Percentiles rank a stretch among this genome's conserved stretches.
Evolutionary conservation across 768 basidiomycete genomes (phyloP).

Genomic region (Tylopilus plumbeoviolaceoides): DNA sequence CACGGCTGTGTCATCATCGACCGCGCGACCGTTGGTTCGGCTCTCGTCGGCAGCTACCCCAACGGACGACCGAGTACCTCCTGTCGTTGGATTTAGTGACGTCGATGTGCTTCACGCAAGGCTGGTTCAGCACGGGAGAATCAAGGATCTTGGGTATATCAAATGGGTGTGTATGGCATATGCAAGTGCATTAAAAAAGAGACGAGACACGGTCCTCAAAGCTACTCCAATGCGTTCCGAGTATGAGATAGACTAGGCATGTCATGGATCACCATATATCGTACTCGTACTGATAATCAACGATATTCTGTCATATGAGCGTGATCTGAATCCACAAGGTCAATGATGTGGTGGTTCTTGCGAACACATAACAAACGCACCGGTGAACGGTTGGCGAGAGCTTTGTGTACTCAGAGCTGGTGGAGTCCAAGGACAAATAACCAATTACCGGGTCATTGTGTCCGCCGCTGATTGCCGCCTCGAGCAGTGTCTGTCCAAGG

Average conservation of each 20-base stretch:
- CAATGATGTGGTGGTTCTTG: not conserved
- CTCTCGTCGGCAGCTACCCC: slow-evolving; percentile 55
- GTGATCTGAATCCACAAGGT: not conserved
- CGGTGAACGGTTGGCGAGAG: too few relatives aligned
- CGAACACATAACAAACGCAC: too few relatives aligned
- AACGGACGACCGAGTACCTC: slow-evolving; percentile 77
- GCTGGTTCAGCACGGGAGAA: slow-evolving; percentile 43
- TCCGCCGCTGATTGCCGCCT: not conserved
- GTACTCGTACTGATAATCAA: not conserved
- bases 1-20: slow-evolving; percentile 20
- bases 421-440: not conserved
- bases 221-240: slow-evolving; percentile 2
- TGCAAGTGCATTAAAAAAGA: slow-evolving; percentile 56
- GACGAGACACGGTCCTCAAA: slow-evolving; percentile 45
- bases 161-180: slow-evolving; percentile 75
- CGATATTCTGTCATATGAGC: not conserved
- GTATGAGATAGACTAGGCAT: slow-evolving; percentile 8
- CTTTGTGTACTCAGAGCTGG: too few relatives aligned
- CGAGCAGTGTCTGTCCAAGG: not conserved
- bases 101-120: slow-evolving; percentile 77
- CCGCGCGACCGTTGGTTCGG: slow-evolving; percentile 63
- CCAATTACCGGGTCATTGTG: not conserved
- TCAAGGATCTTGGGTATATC: slow-evolving; percentile 58
- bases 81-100: slow-evolving; percentile 71
- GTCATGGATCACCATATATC: not conserved